A percentile compares a stretch with the other conserved stretches of the same genome.
Conservation (phyloP, 1,284 basidiomycete species). For the Trichosporon coremiiforme region DNA sequence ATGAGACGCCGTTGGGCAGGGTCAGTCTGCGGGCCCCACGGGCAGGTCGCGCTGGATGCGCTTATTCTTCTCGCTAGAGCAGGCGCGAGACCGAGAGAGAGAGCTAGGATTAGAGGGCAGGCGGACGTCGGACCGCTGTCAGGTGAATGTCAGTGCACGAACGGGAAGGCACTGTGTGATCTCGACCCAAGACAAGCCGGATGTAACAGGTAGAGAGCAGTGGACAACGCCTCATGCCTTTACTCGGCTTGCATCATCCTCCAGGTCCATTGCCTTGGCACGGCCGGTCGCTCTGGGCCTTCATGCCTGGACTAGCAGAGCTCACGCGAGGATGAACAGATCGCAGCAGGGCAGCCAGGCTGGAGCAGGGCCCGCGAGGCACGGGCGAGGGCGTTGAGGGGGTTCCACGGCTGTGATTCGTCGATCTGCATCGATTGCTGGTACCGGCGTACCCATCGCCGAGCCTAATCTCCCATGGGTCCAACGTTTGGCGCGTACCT, state of each 20-base stretch:
- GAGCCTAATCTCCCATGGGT: constrained; percentile 8
- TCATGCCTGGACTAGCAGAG: not conserved
- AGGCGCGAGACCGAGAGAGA: not conserved
- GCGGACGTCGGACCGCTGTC: not conserved
- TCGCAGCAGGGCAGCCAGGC: not conserved
- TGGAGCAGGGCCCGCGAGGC: constrained; percentile 11
- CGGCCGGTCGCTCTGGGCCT: not conserved
- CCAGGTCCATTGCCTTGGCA: not conserved
- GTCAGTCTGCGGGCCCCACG: constrained; percentile 5
- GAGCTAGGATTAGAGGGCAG: not conserved
- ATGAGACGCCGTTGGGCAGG: not conserved
- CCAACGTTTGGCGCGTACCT: not conserved
- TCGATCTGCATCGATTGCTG: constrained; percentile 7
- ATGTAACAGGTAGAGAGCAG: not conserved
- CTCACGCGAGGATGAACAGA: not conserved
- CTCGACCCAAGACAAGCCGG: not conserved
- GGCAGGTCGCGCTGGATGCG: not conserved
- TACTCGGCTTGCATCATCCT: constrained; percentile 15
- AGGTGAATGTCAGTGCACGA: not conserved
- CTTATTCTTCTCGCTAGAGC: not conserved
- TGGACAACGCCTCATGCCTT: not conserved
- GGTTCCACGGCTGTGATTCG: constrained; percentile 11
- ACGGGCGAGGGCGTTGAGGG: not conserved
- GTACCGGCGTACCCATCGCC: not conserved
- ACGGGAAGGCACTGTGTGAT: not conserved